Evolutionary conservation across 2,329 filamentous ascomycete genomes (phyloP).

Genomic region (Pseudocercospora fijiensis): DNA sequence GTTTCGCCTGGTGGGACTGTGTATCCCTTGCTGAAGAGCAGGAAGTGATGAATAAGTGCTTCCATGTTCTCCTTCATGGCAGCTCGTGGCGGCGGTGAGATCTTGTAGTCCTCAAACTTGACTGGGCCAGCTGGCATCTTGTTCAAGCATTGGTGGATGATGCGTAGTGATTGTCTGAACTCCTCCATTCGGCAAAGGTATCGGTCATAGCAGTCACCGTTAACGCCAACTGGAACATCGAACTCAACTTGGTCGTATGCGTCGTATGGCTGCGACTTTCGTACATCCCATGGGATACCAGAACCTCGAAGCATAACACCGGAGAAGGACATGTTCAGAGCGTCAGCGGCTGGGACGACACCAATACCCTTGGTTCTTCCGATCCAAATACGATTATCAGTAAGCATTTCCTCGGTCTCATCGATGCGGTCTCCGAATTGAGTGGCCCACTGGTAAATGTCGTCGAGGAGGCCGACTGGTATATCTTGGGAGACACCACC

Average conservation of each 20-base stretch:
- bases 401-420: conserved; percentile 97
- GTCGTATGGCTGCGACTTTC: conserved; percentile 95
- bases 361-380: conserved; percentile 84
- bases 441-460: conserved; percentile 99
- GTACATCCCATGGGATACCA: conserved; percentile 92
- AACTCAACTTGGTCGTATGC: conserved; percentile 98
- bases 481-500: conserved; percentile 96
- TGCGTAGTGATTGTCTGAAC: conserved; percentile 95
- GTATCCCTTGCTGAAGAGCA: conserved; percentile 98
- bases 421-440: conserved; percentile 98
- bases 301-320: conserved; percentile 98
- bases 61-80: conserved; percentile 99
- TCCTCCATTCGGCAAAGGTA: conserved; percentile 99
- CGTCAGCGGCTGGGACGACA: conserved; percentile 85
- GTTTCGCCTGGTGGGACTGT: conserved; percentile 95
- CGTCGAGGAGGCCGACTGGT: conserved; percentile 87
- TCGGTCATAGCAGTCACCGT: conserved; percentile 98
- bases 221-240: conserved; percentile 91
- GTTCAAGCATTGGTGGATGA: conserved; percentile 98
- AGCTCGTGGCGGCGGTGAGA: conserved; percentile 87
- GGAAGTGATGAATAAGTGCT: conserved; percentile 97
- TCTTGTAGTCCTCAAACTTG: conserved; percentile 98
- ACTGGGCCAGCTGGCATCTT: conserved; percentile 96
- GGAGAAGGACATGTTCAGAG: conserved; percentile 94
- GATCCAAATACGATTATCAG: conserved; percentile 99